These are phyloP conservation scores for Cryphonectria parasitica DNA, from an alignment of 2,329 filamentous ascomycete species.

Conservation along the genomic window DNA sequence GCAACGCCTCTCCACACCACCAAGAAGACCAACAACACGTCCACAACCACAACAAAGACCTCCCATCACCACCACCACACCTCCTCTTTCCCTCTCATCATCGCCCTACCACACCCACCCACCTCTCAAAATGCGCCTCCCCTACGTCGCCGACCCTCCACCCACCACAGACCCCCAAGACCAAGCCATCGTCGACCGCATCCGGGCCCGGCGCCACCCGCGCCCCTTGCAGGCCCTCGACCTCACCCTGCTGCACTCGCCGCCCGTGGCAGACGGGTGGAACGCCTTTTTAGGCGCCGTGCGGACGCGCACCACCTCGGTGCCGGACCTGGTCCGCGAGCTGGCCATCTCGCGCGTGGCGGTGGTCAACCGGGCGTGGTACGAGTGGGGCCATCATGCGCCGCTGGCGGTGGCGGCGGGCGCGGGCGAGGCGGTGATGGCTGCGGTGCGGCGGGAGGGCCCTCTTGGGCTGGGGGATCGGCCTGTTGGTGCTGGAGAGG, in stretches of 20 bases:
- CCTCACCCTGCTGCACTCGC: constrained; percentile 74
- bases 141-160: constrained; percentile 63
- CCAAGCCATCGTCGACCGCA: constrained; percentile 63
- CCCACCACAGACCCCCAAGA: constrained; percentile 50
- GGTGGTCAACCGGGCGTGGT: constrained; percentile 79
- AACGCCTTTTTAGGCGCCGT: constrained; percentile 70
- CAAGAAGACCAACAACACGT: background rate
- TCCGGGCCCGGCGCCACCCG: constrained; percentile 67
- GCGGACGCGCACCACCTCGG: constrained; percentile 56
- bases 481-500: constrained; percentile 35
- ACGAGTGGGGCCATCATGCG: constrained; percentile 82
- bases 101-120: constrained; percentile 23
- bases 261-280: constrained; percentile 76
- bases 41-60: background rate
- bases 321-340: constrained; percentile 67
- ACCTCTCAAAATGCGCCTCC: constrained; percentile 62
- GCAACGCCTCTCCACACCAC: background rate
- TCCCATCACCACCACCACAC: too few relatives aligned
- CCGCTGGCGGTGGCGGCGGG: constrained; percentile 66
- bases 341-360: constrained; percentile 82
- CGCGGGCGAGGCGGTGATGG: constrained; percentile 56
- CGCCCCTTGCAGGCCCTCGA: constrained; percentile 77
- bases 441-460: constrained; percentile 41
- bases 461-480: constrained; percentile 33
- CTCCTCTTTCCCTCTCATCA: background rate